These are phyloP conservation scores for Telopea speciosissima DNA, from an alignment of 177 flowering plant genomes.

Conservation along the genomic window DNA sequence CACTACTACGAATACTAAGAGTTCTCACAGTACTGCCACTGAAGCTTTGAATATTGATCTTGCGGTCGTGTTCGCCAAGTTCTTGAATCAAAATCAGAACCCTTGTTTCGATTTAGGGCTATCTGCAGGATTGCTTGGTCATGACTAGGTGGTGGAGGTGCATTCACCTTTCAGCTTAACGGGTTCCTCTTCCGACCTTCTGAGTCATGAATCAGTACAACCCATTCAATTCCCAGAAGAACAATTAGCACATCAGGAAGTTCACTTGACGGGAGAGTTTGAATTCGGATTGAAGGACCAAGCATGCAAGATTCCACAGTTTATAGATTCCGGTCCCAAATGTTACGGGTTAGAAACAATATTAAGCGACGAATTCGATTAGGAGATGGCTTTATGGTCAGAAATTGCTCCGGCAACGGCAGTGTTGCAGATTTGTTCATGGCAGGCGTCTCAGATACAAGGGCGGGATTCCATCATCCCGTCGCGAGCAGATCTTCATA, in stretches of 20 bases:
- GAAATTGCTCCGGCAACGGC: neutral
- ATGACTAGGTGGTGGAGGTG: too few species aligned
- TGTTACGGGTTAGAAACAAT: neutral
- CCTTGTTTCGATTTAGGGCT: neutral
- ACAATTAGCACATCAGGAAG: neutral
- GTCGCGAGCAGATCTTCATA: too few species aligned
- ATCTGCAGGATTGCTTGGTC: neutral
- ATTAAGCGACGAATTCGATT: neutral
- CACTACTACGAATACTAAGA: too few species aligned
- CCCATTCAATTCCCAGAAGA: neutral
- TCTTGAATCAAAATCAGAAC: neutral
- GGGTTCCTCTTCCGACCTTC: too few species aligned
- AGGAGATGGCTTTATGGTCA: neutral
- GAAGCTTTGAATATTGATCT: neutral
- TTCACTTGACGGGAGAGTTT: neutral
- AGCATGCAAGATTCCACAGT: neutral
- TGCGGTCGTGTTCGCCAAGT: neutral
- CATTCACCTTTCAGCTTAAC: too few species aligned
- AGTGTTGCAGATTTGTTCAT: neutral
- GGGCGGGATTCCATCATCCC: neutral
- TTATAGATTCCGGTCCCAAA: neutral
- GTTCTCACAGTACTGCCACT: neutral
- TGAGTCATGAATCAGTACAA: too few species aligned
- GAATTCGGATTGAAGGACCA: neutral
- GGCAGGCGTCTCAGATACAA: neutral